phyloP scores from a whole-genome alignment of 108 stramenopile species.

The Cyclostephanos tholiformis region DNA sequence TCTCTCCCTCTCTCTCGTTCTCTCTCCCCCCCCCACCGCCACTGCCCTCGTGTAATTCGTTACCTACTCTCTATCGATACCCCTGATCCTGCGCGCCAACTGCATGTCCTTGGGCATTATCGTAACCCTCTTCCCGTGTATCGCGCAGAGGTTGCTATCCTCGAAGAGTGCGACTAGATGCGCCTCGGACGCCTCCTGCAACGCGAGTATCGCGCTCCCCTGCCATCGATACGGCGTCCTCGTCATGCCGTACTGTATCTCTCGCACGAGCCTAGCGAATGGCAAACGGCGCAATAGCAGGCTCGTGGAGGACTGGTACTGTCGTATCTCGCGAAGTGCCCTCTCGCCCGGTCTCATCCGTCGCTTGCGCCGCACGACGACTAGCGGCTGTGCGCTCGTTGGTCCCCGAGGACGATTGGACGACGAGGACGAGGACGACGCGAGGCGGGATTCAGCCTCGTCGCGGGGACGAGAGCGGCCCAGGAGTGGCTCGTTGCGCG shows the following conservation, averaged over 20 bases:
- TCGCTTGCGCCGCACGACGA: constrained; percentile 47
- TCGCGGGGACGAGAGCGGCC: constrained; percentile 36
- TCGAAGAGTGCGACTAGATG: constrained; percentile 93
- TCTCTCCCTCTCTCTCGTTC: not conserved
- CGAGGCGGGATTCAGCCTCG: constrained; percentile 32
- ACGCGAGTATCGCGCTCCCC: constrained; percentile 91
- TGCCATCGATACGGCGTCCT: constrained; percentile 86
- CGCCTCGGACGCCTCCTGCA: constrained; percentile 96
- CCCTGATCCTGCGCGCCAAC: constrained; percentile 90
- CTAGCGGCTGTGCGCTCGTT: constrained; percentile 15
- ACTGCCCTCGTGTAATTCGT: not conserved
- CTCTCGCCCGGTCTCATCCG: constrained; percentile 81
- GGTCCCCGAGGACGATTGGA: constrained; percentile 19
- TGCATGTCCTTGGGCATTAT: constrained; percentile 99
- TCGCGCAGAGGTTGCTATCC: constrained; percentile 94
- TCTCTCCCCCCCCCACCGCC: not conserved
- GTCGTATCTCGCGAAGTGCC: constrained; percentile 93
- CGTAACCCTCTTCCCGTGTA: constrained; percentile 96
- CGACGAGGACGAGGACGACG: constrained; percentile 5
- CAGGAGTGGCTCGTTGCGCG: constrained; percentile 38
- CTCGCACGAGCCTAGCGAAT: constrained; percentile 92
- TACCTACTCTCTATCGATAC: constrained; percentile 65
- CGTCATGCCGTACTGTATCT: constrained; percentile 74
- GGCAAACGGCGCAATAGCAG: constrained; percentile 94
- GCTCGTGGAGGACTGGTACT: constrained; percentile 91